Base-by-base conservation (phyloP, 495 filamentous ascomycete species). In the Penicillium subrubescens region DNA sequence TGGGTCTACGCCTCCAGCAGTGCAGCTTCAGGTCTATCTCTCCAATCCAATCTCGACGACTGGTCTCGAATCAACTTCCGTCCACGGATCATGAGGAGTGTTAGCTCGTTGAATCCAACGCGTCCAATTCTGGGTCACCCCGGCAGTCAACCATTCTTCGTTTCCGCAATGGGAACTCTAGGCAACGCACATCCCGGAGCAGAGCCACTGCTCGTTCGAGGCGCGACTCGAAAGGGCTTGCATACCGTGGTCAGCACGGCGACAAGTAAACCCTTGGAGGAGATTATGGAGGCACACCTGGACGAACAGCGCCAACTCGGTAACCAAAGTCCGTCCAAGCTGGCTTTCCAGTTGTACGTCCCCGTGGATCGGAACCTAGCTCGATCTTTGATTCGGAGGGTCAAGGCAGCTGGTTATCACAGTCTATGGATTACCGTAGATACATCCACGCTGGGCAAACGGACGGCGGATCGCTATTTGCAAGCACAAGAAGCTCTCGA, bases 31-130 rank as follows among this genome's bases (percentile, higher is more conserved):
- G 68, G 68, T 21, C 43, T 61, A 4, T 71, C 68, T 29, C 50
- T 68, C 51, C 44, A 55, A 15, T 46, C 63, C n/a, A 71, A 71
- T 35, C 37, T 71, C 8, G 65, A 71, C 31, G 68, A 71, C 53
- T 71, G 68, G 68, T 68, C 68, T 50, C 51, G 61, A 33, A 66
- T 71, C 60, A 71, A 68, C 33, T 71, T 71, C 29, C 65, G 68
- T 0, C 68, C 68, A 17, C 68, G 68, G 2, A 66, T 71, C 12
- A 59, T 71, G 66, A 63, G 66, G 39, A 70, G 57, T 23, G 65
- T 70, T 17, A 64, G 58, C 27, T 50, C 59, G n/a, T 35, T 70
- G 58, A 57, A 70, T 43, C 67, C 68, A 23, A 59, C 44, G n/a
- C 46, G 52, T n/a, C 44, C 52, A 12, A 64, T 41, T 14, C 37